phyloP scores from a whole-genome alignment of 768 basidiomycete species.

The Tricholomella constricta region DNA sequence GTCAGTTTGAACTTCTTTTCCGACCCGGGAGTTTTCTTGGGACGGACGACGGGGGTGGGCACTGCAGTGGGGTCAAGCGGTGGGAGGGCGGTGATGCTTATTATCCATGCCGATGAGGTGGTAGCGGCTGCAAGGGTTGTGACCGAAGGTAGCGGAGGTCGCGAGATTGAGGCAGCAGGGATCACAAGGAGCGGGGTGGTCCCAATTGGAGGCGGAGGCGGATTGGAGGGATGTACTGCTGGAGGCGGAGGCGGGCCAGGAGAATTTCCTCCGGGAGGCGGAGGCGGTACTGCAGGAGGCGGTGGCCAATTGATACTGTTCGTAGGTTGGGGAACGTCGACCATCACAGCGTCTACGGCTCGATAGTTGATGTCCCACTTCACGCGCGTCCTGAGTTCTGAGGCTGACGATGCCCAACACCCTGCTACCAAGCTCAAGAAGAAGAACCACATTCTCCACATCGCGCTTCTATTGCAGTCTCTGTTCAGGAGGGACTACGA shows the following conservation, averaged over 20 bases:
- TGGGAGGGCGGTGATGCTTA: conserved; percentile 12
- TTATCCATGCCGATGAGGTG: conserved; percentile 14
- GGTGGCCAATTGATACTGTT: conserved; percentile 3
- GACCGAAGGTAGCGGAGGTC: background rate
- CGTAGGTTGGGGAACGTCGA: background rate
- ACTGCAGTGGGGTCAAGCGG: conserved; percentile 7
- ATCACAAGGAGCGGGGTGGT: background rate
- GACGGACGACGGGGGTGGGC: background rate
- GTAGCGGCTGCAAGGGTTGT: conserved; percentile 3
- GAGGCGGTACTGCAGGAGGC: background rate
- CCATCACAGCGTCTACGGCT: conserved; percentile 1
- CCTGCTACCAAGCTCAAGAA: conserved; percentile 7
- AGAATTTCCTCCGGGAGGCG: too few species aligned
- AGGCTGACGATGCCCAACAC: conserved; percentile 6
- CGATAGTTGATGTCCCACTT: conserved; percentile 15
- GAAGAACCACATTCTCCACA: conserved; percentile 8
- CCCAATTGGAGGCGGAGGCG: background rate
- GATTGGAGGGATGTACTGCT: background rate
- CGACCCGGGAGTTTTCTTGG: conserved; percentile 4
- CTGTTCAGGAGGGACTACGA: conserved; percentile 47
- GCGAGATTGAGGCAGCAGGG: background rate
- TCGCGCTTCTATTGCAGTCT: conserved; percentile 23
- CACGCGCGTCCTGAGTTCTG: conserved; percentile 5
- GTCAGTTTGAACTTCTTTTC: conserved; percentile 11
- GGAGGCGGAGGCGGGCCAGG: conserved; percentile 1